Evolutionary conservation across 371 early-diverging fungal species (phyloP), one percentile per base, ranked within the genome.

Genomic region (Saksenaea vasiformis): DNA sequence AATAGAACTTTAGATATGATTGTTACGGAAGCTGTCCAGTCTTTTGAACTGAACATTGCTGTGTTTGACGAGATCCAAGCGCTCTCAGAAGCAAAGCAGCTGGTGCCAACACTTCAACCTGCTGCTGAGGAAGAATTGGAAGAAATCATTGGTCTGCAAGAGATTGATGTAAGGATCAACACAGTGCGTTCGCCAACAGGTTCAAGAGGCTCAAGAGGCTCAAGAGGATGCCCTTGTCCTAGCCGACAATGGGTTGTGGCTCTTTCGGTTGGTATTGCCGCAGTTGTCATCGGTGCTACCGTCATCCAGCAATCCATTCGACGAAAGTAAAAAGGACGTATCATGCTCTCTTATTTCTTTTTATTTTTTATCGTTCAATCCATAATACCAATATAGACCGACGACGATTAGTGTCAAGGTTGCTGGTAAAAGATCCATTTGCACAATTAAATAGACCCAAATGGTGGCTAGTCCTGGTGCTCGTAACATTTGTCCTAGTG

Each of bases 381-480:
- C 85, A 72, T 79, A 84, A 43, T 84, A 76, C 64, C 78, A 87
- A 67, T 87, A 87, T 5, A 77, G 36, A 11, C 69, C 82, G 36
- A 83, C 80, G 7, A 84, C n/a, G 0, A 64, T 61, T 11, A 87
- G 69, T 28, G 85, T 79, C 24, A 76, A 26, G 3, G 77, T 68
- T 0, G 87, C 87, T 15, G 87, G 87, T 28, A 83, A 43, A 26
- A 87, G 76, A 60, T 87, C 76, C 22, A 85, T 60, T 38, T 87
- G 87, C 5, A 85, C 79, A 43, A 85, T 77, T 35, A 85, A 83
- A 55, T 87, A 87, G 15, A 87, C 80, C 69, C 85, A 82, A 5
- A 85, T 72, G 3, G 87, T 87, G 26, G 85, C 84, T 27, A 87
- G 65, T 3, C 87, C 87, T 7, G 87, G 87, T 17, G 87, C 82